Evolutionary conservation across 176 grass and related monocot species (phyloP), one percentile per base, ranked within the genome.

Genomic region (Carex myosuroides): DNA sequence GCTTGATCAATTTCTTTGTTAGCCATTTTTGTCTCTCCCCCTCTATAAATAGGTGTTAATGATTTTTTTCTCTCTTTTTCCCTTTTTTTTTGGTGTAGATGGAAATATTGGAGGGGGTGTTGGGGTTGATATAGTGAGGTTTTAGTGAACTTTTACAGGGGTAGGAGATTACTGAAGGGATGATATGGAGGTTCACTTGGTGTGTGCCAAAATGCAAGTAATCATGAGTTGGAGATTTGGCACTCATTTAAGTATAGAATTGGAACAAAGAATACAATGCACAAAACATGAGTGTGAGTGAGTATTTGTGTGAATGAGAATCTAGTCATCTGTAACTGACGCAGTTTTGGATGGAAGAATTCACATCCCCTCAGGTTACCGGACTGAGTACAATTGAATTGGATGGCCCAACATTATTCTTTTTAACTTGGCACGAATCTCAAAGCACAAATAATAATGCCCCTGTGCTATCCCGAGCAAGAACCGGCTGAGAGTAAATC

Each of bases 1-100:
- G n/a, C 16, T 82, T 82, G 61, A 63, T 67, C 80, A 58, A 82
- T 82, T 10, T 64, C 11, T 21, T 24, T 81, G 35, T 59, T 63
- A 24, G 30, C 16, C 78, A 81, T 62, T 81, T 63, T 30, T 44
- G 0, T 81, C 29, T 62, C 32, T 71, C 16, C 6, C 16, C 6
- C 44, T 54, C 71, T 76, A 44, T 76, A 16, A 53, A 64, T 2
- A 64, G 3, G 22, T 64, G 20, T 4, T 76, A 22, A 29, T 64
- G 24, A 2, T 53, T 13, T 76, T 9, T 76, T 48, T 13, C 53
- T 0, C 53, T 10, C 3, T 54, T 75, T 24, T 76, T 11, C 8
- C 44, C 14, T 77, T 11, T 55, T 50, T 13, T 55, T 1, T 14
- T 24, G 3, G 61, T 26, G 11, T 32, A n/a, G 17, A 60, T 20